phyloP scores from a whole-genome alignment of 2,329 filamentous ascomycete genomes.

The Juglanconis oblonga region DNA sequence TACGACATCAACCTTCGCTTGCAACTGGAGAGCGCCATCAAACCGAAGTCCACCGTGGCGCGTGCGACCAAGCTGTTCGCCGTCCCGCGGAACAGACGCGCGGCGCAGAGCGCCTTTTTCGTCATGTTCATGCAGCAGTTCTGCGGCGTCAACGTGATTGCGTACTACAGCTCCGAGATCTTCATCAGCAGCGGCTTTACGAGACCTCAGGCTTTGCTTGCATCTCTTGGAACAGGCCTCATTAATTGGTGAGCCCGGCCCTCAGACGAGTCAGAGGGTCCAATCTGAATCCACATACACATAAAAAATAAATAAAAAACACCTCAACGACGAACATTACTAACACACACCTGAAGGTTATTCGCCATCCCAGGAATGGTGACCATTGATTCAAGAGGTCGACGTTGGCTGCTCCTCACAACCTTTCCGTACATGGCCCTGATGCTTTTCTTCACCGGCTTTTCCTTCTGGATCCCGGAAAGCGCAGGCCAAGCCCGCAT shows the following conservation, averaged over 20 bases:
- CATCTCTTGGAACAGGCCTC: no score
- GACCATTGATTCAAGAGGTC: no score
- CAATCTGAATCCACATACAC: no score
- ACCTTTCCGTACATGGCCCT: slow-evolving; percentile 46
- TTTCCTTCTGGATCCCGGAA: slow-evolving; percentile 45
- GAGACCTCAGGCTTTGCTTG: slow-evolving; percentile 38
- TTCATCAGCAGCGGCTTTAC: slow-evolving; percentile 45
- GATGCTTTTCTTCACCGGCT: slow-evolving; percentile 55
- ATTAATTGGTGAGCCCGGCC: no score
- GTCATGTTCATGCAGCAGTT: slow-evolving; percentile 70
- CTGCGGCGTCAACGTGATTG: slow-evolving; percentile 19
- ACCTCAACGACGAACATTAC: no score
- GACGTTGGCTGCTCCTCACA: no score
- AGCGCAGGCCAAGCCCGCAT: slow-evolving; percentile 27
- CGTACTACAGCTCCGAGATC: slow-evolving; percentile 49
- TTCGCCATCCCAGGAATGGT: no score
- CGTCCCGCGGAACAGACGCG: slow-evolving; percentile 65
- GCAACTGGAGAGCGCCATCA: slow-evolving; percentile 23
- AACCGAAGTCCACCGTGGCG: not conserved
- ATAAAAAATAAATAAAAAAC: no score
- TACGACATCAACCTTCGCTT: slow-evolving; percentile 49
- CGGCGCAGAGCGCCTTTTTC: slow-evolving; percentile 70
- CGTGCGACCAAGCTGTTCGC: slow-evolving; percentile 53
- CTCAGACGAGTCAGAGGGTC: no score
- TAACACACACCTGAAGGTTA: no score